Evolutionary conservation across 2,329 filamentous ascomycete genomes (phyloP), one percentile per base, ranked within the genome.

Genomic region (Beauveria varroae): DNA sequence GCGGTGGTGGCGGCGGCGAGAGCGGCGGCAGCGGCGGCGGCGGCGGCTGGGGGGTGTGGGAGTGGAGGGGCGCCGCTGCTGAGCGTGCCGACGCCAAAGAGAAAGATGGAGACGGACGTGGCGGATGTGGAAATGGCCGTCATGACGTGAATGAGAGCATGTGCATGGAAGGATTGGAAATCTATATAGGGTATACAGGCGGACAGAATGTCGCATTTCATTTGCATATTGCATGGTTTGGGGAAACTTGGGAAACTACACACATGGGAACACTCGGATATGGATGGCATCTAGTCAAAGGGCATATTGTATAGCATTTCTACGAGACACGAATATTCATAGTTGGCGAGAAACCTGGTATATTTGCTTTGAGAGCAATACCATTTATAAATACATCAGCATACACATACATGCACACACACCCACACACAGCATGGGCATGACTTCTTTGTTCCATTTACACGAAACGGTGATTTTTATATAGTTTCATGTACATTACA

Each of bases 1-100:
- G 76, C 78, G 2, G 71, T 79, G 22, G 72, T 75, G 16, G 77
- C 78, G 0, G 9, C 57, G 24, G 43, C 51, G 53, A 14, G 28
- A 24, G 34, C 57, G 40, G 41, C 64, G 47, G 54, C 49, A n/a
- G 6, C 59, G 46, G 47, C 18, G 10, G 46, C 5, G 24, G 1
- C 28, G 9, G 9, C 3, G 30, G 30, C 30, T 12, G 22, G 7
- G 5, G 24, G 16, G 4, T 40, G 44, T 18, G 34, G 24, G 7
- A n/a, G 16, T 22, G 24, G 40, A 41, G 30, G 30, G 30, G 16
- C 44, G 20, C 43, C 22, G n/a, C 2, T 57, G 40, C 40, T 56
- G 53, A 44, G 24, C 18, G 24, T 49, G 34, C 55, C 55, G 14
- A 47, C 18, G 30, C 55, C 55, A 16, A 52, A 41, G 37, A 20